phyloP scores from a whole-genome alignment of 2,329 filamentous ascomycete genomes.

The Fusarium foetens region DNA sequence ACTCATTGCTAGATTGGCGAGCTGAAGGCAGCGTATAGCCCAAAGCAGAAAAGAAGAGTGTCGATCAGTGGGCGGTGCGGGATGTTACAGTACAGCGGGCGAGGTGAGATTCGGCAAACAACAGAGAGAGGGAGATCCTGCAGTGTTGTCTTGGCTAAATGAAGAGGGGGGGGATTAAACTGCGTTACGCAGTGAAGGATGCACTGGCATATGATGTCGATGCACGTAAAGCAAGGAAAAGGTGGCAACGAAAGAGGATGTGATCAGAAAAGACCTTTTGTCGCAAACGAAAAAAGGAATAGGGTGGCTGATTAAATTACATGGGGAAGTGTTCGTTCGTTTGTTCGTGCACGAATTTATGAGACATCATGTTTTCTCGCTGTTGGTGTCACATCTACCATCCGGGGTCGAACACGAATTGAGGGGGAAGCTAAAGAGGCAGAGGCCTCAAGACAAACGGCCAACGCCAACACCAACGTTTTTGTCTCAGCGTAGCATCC shows the following conservation, averaged over 20 bases:
- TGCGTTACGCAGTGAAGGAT: background rate
- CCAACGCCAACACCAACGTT: background rate
- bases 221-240: background rate
- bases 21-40: conserved; percentile 10
- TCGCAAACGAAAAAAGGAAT: background rate
- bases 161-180: background rate
- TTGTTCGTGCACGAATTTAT: conserved; percentile 16
- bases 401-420: conserved; percentile 12
- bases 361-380: conserved; percentile 29
- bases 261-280: conserved; percentile 8
- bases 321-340: background rate
- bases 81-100: background rate
- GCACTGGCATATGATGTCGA: background rate
- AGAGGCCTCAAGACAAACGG: conserved; percentile 14
- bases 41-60: conserved; percentile 1
- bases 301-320: background rate
- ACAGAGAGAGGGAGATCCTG: conserved; percentile 20
- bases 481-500: background rate
- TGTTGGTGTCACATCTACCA: conserved; percentile 11
- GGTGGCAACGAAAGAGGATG: background rate
- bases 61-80: conserved; percentile 14
- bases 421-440: background rate
- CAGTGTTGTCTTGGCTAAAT: conserved; percentile 1
- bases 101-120: conserved; percentile 3
- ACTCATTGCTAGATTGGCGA: conserved; percentile 28